Conservation (phyloP, 768 basidiomycete species). For the Lenzites betulinus region DNA sequence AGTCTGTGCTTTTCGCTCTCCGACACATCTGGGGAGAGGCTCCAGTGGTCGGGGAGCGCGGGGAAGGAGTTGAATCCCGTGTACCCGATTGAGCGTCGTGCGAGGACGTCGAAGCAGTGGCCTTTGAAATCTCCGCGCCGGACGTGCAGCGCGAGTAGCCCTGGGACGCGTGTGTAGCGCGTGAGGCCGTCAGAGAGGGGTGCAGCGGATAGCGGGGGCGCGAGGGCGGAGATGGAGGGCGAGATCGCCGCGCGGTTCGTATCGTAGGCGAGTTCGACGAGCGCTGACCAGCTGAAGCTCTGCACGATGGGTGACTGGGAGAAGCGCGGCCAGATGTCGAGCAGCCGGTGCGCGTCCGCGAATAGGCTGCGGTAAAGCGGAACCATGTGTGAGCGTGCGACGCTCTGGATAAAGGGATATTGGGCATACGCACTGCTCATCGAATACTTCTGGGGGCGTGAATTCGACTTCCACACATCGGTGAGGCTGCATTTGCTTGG, state of each 20-base stretch:
- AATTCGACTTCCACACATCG: conserved; percentile 50
- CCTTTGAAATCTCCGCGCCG: conserved; percentile 49
- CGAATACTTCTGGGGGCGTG: conserved; percentile 46
- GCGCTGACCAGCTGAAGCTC: conserved; percentile 61
- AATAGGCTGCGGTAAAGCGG: conserved; percentile 45
- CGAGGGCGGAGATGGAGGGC: conserved; percentile 6
- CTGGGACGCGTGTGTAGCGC: conserved; percentile 29
- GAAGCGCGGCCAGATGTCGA: conserved; percentile 52
- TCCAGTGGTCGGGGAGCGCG: conserved; percentile 40
- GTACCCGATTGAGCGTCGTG: conserved; percentile 36
- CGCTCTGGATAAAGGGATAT: neutral
- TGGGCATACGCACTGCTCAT: conserved; percentile 48
- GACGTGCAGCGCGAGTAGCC: conserved; percentile 50
- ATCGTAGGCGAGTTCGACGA: conserved; percentile 52
- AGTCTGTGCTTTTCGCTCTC: conserved; percentile 28
- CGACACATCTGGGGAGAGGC: conserved; percentile 32
- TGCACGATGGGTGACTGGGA: conserved; percentile 45
- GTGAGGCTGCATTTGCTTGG: conserved; percentile 38
- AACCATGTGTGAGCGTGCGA: neutral
- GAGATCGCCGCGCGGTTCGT: conserved; percentile 48
- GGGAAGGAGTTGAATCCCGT: conserved; percentile 48
- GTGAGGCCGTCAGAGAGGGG: neutral
- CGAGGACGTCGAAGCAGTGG: conserved; percentile 44
- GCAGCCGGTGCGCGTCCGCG: conserved; percentile 40
- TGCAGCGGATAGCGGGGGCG: conserved; percentile 6